Base-by-base conservation (phyloP, 139 green algal species). In the Asterochloris erici region DNA sequence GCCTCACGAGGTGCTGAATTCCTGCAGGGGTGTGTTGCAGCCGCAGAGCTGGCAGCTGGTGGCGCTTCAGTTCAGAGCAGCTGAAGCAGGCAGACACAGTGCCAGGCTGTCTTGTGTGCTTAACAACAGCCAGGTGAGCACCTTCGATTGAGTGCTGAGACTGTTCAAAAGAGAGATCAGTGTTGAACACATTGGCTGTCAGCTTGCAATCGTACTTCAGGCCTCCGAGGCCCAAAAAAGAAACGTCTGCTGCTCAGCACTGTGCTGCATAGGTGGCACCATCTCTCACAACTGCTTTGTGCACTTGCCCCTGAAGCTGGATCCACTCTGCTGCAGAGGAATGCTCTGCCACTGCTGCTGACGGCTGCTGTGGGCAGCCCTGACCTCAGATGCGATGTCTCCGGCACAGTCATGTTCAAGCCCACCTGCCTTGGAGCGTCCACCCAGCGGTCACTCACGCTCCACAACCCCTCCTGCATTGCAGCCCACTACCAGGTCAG, bases 351-450 rank as follows among this genome's bases (percentile, higher is more conserved):
- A 12, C 63, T 94, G 69, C 28, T 75, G 60, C 73, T 94, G 14
- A 74, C 63, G 12, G 89, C 89, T 26, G 54, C 38, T 28, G 90
- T 87, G 11, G 85, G 87, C 69, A 79, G 64, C 47, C 90, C 90
- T 4, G 69, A 63, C 16, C 81, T 94, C 60, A 68, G 77, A 16
- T 83, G 85, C 54, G 81, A 89, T 38, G 69, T 38, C 68, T 47
- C 71, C 14, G 62, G 38, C 61, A 82, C 79, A 11, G 79, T 94
- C 23, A 91, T 87, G 74, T 91, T 91, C 86, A 86, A 90, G 71
- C 92, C 92, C 19, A 96, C 92, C 9, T 96, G 92, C 81, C 75
- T 95, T 19, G 92, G 92, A 10, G 92, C 92, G 0, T 82, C 74
- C n/a, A 87, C 84, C 27, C 86, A 85, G 75, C 82, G 91, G 14